Conservation (phyloP, 768 basidiomycete genomes). For the Suillus weaverae region DNA sequence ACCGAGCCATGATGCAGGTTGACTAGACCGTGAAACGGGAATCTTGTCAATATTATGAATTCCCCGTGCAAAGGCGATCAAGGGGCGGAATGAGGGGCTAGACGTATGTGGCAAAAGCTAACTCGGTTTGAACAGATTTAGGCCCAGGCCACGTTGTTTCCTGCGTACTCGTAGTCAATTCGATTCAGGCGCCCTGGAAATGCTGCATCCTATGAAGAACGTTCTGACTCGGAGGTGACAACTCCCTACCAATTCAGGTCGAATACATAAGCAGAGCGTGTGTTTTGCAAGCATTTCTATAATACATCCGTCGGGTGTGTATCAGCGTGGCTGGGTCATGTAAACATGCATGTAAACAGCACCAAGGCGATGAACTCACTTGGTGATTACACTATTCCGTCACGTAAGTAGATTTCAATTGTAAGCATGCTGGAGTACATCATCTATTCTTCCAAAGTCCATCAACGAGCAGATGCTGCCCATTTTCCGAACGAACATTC, state of each 20-base stretch:
- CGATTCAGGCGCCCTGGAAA: slow-evolving; percentile 24
- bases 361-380: slow-evolving; percentile 28
- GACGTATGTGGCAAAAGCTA: slow-evolving; percentile 19
- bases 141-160: slow-evolving; percentile 33
- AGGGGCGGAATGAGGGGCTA: slow-evolving; percentile 29
- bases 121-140: slow-evolving; percentile 26
- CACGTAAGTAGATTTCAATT: slow-evolving; percentile 25
- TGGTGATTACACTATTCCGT: slow-evolving; percentile 15
- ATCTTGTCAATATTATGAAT: slow-evolving; percentile 30
- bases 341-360: slow-evolving; percentile 23
- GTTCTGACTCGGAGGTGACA: slow-evolving; percentile 23
- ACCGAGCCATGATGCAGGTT: slow-evolving; percentile 34
- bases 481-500: slow-evolving; percentile 26
- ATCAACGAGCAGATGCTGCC: slow-evolving; percentile 29
- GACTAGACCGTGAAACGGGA: slow-evolving; percentile 32
- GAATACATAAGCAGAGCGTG: slow-evolving; percentile 30
- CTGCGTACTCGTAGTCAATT: slow-evolving; percentile 30
- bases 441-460: slow-evolving; percentile 30
- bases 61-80: slow-evolving; percentile 33
- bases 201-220: slow-evolving; percentile 31
- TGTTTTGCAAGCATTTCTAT: slow-evolving; percentile 26
- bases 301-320: slow-evolving; percentile 17
- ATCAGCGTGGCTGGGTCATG: slow-evolving; percentile 23
- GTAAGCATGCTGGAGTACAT: slow-evolving; percentile 9
- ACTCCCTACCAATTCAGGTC: slow-evolving; percentile 22